Conservation (phyloP, 2,329 filamentous ascomycete genomes). For the Nothopassalora personata region DNA sequence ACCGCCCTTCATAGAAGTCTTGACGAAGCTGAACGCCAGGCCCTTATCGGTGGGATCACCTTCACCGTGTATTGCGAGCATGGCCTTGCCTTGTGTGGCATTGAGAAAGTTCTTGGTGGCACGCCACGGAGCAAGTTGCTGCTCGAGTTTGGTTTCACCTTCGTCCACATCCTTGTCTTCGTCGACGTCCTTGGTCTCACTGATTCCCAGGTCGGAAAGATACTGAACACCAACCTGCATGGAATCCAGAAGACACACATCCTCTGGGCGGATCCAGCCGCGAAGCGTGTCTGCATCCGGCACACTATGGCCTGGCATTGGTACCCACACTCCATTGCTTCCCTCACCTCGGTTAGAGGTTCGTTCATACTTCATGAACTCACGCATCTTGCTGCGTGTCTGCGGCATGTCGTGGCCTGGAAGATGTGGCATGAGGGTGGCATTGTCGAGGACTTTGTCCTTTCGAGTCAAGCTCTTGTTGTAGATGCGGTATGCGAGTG, state of each 20-base stretch:
- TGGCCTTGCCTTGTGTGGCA: constrained; percentile 88
- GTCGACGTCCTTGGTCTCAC: constrained; percentile 56
- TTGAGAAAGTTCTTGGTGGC: constrained; percentile 95
- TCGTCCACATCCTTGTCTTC: constrained; percentile 59
- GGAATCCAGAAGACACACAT: constrained; percentile 87
- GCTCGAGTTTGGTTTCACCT: constrained; percentile 65
- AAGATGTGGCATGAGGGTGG: constrained; percentile 62
- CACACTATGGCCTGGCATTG: constrained; percentile 65
- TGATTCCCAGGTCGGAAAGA: constrained; percentile 84
- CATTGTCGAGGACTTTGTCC: constrained; percentile 69
- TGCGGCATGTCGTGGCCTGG: constrained; percentile 91
- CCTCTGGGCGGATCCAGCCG: constrained; percentile 87
- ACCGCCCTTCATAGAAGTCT: constrained; percentile 97
- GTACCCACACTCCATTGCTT: constrained; percentile 68
- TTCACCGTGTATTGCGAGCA: constrained; percentile 90
- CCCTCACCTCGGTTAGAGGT: constrained; percentile 63
- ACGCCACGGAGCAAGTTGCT: constrained; percentile 92
- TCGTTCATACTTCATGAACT: constrained; percentile 89
- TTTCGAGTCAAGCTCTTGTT: constrained; percentile 69
- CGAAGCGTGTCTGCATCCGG: constrained; percentile 78
- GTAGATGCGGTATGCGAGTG: constrained; percentile 87
- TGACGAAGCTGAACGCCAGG: constrained; percentile 93
- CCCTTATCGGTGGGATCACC: constrained; percentile 92
- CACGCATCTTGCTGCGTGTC: constrained; percentile 93
- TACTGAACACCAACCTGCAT: constrained; percentile 95